Evolutionary conservation across 495 filamentous ascomycete genomes (phyloP), one percentile per base, ranked within the genome.

Genomic region (Cenococcum geophilum): DNA sequence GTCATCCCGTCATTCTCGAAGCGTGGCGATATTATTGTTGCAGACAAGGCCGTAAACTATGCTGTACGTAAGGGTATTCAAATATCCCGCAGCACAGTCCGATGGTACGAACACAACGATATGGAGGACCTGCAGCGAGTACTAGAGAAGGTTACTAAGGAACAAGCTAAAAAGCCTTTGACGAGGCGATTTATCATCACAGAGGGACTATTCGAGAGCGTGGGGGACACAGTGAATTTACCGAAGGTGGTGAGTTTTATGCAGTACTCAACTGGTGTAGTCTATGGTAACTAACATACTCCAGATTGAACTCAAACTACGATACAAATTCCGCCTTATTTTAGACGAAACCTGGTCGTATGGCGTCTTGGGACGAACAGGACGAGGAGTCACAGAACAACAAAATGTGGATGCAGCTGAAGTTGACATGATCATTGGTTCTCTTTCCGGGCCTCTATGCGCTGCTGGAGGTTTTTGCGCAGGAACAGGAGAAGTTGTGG

Each of bases 311-410:
- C 79, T 97, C 65, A 93, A 95, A 73, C 82, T 89, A 61, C 86
- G 87, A 69, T 96, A 96, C 80, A 98, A 96, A 76, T 97, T 96
- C 79, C 91, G 93, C 63, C 80, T 98, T 35, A 95, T 97, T 60
- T 85, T 98, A 20, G 93, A 98, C 73, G 93, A 98, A 76, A 95
- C 91, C 5, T 93, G 89, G 83, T 96, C 91, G 3, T 98, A 96
- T 72, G 95, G 92, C 57, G 87, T 96, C 21, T 82, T 98, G 20
- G 93, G 93, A 22, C 80, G 90, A 52, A 95, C 88, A 40, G 95
- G 95, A 34, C 84, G 91, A 40, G 93, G 93, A 55, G 76, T 97
- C 25, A 97, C 93, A 1, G 95, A 98, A 71, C 89, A 92, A 23
- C 92, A 96, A 65, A 96, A 97, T 67, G 91, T 97, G 16, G 95